Conservation (phyloP, 139 green algal species). For the Chloropicon primus region DNA sequence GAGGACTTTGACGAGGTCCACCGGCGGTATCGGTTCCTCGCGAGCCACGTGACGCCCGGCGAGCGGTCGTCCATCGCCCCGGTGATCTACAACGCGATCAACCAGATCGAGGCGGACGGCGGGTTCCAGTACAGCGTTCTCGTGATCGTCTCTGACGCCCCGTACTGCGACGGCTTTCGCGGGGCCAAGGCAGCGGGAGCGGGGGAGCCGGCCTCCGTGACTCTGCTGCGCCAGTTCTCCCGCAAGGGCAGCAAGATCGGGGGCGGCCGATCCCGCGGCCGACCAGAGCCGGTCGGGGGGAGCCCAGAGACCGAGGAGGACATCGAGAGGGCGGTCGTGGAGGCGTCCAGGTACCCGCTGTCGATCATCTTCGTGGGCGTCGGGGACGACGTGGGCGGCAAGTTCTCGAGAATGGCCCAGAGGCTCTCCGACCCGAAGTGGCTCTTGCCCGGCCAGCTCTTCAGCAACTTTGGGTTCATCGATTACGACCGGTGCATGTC, state of each 20-base stretch:
- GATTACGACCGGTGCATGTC: background rate
- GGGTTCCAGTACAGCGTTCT: background rate
- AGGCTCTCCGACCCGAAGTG: too few relatives aligned
- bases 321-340: background rate
- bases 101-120: background rate
- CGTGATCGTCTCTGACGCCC: background rate
- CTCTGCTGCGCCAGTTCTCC: background rate
- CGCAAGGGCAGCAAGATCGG: background rate
- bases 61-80: background rate
- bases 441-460: background rate
- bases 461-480: background rate
- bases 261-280: too few relatives aligned
- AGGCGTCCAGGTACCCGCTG: background rate
- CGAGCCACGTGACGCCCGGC: background rate
- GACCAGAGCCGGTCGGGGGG: background rate
- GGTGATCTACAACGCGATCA: background rate
- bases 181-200: background rate
- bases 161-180: background rate
- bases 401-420: too few relatives aligned
- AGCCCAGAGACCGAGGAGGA: background rate
- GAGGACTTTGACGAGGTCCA: background rate
- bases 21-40: background rate
- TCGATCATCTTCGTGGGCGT: background rate
- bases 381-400: background rate
- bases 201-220: background rate